These are phyloP conservation scores for Lachnellula hyalina DNA, from an alignment of 2,329 filamentous ascomycete species.

Conservation along the genomic window DNA sequence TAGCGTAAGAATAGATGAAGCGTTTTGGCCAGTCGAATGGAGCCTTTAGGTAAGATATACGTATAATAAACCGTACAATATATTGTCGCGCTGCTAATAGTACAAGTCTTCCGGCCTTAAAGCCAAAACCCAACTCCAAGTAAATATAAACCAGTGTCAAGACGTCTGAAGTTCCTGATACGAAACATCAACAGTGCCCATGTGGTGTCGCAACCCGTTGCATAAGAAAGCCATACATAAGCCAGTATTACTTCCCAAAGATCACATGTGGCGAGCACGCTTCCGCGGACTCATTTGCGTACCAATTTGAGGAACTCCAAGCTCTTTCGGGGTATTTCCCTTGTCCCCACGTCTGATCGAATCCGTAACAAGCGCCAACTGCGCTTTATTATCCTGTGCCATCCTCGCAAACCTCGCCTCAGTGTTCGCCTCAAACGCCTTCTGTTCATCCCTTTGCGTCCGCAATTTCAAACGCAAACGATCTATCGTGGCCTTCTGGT, in stretches of 20 bases:
- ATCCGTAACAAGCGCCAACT: not conserved
- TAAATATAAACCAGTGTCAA: too few species aligned
- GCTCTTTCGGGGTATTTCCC: not conserved
- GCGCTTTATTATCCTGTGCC: not conserved
- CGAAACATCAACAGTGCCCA: not conserved
- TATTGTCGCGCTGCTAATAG: too few species aligned
- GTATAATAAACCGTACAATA: too few species aligned
- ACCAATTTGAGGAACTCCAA: not conserved
- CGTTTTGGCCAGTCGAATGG: too few species aligned
- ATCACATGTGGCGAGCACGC: not conserved
- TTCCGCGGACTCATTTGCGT: not conserved
- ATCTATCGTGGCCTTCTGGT: not conserved
- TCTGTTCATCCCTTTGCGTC: not conserved
- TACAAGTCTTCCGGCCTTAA: too few species aligned
- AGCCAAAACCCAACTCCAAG: too few species aligned
- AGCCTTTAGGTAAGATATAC: too few species aligned
- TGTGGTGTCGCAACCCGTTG: not conserved
- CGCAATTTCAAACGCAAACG: not conserved
- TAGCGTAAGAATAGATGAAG: too few species aligned
- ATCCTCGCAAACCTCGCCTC: not conserved
- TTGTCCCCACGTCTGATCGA: not conserved
- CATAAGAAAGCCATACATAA: not conserved
- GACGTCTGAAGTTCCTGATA: too few species aligned
- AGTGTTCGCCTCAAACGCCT: not conserved
- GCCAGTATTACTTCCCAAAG: not conserved